phyloP scores from a whole-genome alignment of 192 early-diverging fungal species.

The Phycomyces blakesleeanus region DNA sequence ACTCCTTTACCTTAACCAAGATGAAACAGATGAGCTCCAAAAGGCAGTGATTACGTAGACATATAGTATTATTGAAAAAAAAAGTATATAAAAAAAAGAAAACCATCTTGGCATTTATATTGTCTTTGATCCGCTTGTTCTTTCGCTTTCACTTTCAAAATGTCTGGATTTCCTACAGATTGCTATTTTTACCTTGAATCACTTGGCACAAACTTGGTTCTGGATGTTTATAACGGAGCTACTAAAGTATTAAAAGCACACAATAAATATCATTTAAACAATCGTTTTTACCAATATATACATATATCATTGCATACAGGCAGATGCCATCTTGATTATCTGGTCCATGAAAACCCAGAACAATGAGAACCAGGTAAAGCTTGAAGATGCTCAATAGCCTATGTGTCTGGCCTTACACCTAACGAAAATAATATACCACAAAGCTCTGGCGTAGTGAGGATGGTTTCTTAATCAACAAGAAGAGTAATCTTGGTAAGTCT shows the following conservation, averaged over 20 bases:
- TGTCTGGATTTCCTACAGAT: slow-evolving; percentile 10
- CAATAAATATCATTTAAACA: background rate
- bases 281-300: background rate
- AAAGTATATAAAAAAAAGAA: too few species aligned
- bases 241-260: slow-evolving; percentile 6
- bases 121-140: background rate
- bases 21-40: slow-evolving; percentile 23
- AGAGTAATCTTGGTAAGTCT: slow-evolving; percentile 21
- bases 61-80: background rate
- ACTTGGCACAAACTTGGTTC: slow-evolving; percentile 7
- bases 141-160: slow-evolving; percentile 5
- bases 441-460: slow-evolving; percentile 23
- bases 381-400: too few species aligned
- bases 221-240: slow-evolving; percentile 27
- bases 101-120: background rate
- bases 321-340: slow-evolving; percentile 21
- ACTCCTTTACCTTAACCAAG: slow-evolving; percentile 22
- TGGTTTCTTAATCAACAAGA: slow-evolving; percentile 29
- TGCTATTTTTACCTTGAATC: slow-evolving; percentile 24
- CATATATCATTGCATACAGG: background rate
- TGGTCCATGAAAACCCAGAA: slow-evolving; percentile 22
- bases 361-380: slow-evolving; percentile 28
- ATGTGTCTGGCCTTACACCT: too few species aligned
- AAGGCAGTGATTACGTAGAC: background rate
- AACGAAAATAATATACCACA: background rate